Percentiles rank a stretch among this genome's conserved stretches.
These are phyloP conservation scores for Teratosphaeria epicoccoides DNA, from an alignment of 2,329 filamentous ascomycete species.

Conservation along the genomic window DNA sequence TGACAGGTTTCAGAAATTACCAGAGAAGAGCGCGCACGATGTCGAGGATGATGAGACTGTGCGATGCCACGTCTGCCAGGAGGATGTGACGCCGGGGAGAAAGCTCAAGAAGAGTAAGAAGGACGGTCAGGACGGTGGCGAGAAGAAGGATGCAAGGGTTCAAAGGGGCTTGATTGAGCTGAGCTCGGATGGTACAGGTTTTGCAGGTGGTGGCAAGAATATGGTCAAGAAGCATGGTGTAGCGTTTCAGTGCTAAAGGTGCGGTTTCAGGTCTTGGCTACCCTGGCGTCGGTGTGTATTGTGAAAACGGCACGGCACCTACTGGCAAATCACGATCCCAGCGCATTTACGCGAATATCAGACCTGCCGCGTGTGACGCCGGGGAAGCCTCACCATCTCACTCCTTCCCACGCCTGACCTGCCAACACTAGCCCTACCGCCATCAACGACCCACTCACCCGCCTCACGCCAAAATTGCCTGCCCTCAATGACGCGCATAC, in stretches of 20 bases:
- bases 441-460: too few relatives aligned
- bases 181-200: conserved; percentile 80
- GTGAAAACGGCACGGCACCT: neutral
- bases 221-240: conserved; percentile 69
- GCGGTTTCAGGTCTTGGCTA: too few relatives aligned
- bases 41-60: conserved; percentile 38
- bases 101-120: conserved; percentile 18
- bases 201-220: conserved; percentile 76
- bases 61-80: conserved; percentile 79
- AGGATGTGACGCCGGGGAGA: conserved; percentile 48
- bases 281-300: too few relatives aligned
- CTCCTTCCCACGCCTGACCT: too few relatives aligned
- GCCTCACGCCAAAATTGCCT: too few relatives aligned
- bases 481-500: too few relatives aligned
- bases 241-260: conserved; percentile 76
- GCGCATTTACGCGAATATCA: too few relatives aligned
- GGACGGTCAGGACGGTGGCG: conserved; percentile 22
- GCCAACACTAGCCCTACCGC: too few relatives aligned
- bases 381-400: too few relatives aligned
- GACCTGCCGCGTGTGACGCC: too few relatives aligned
- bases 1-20: conserved; percentile 64
- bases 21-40: conserved; percentile 48
- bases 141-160: conserved; percentile 44
- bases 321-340: conserved; percentile 1
- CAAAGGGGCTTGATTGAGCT: conserved; percentile 68